phyloP scores from a whole-genome alignment of 1,139 yeast genomes.

The Eremothecium sinecaudum region DNA sequence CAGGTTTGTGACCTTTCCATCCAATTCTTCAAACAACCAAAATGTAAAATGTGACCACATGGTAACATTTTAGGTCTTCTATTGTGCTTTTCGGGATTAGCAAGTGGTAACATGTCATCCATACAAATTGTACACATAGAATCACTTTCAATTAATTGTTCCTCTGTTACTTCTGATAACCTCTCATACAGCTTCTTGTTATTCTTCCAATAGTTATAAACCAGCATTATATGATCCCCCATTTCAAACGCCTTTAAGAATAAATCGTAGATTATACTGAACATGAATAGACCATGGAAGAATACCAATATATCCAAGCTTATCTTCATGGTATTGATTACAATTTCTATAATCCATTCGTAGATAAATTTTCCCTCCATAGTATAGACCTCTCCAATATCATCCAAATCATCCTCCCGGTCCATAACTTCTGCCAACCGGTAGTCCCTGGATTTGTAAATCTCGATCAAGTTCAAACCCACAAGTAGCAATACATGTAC shows the following conservation, averaged over 20 bases:
- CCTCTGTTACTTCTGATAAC: slow-evolving; percentile 49
- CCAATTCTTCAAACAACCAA: slow-evolving; percentile 91
- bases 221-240: slow-evolving; percentile 42
- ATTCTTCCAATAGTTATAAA: slow-evolving; percentile 50
- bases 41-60: slow-evolving; percentile 84
- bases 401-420: slow-evolving; percentile 17
- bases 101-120: slow-evolving; percentile 25
- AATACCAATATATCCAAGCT: slow-evolving; percentile 45
- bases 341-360: slow-evolving; percentile 49
- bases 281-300: slow-evolving; percentile 47
- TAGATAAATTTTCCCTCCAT: slow-evolving; percentile 69
- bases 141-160: slow-evolving; percentile 50
- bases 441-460: slow-evolving; percentile 23
- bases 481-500: slow-evolving; percentile 30
- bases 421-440: slow-evolving; percentile 1
- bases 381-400: slow-evolving; percentile 28
- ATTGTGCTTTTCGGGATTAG: slow-evolving; percentile 9
- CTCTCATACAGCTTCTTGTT: slow-evolving; percentile 56
- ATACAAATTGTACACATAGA: slow-evolving; percentile 38
- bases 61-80: slow-evolving; percentile 57
- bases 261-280: slow-evolving; percentile 60
- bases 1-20: slow-evolving; percentile 83
- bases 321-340: slow-evolving; percentile 38
- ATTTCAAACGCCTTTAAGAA: slow-evolving; percentile 45
- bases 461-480: slow-evolving; percentile 49